A percentile compares a stretch with the other conserved stretches of the same genome.
Evolutionary conservation across 345 rosid genomes (phyloP).

Genomic region (Populus simonii): DNA sequence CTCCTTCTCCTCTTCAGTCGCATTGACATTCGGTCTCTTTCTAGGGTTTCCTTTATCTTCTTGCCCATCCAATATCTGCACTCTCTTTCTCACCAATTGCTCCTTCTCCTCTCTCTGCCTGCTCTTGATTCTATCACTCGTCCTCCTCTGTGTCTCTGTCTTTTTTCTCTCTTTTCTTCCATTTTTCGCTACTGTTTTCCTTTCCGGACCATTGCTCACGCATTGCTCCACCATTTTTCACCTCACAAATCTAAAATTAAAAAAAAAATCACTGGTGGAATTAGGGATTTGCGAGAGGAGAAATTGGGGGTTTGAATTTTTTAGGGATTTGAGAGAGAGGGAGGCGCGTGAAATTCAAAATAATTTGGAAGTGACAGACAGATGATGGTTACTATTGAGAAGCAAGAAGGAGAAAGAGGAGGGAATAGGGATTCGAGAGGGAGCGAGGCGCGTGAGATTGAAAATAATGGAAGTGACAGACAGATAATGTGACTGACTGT

Average conservation of each 20-base stretch:
- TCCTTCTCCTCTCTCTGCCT: constrained; percentile 45
- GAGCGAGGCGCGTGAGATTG: not conserved
- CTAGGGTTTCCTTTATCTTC: constrained; percentile 7
- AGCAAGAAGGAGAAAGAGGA: too few species aligned
- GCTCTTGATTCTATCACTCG: constrained; percentile 42
- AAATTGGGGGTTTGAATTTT: not conserved
- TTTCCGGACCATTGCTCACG: not conserved
- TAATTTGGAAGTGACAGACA: not conserved
- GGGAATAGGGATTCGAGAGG: not conserved
- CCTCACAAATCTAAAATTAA: not conserved
- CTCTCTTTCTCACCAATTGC: constrained; percentile 41
- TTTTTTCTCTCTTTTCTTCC: not conserved
- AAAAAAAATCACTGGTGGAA: not conserved
- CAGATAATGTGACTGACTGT: too few species aligned
- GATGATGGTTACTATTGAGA: too few species aligned
- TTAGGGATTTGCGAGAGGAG: not conserved
- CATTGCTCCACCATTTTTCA: not conserved
- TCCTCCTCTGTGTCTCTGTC: constrained; percentile 21
- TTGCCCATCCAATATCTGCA: constrained; percentile 30
- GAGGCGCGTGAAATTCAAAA: not conserved
- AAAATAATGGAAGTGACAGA: not conserved
- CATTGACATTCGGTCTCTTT: constrained; percentile 11
- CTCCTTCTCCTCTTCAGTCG: not conserved
- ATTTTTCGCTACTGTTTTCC: not conserved
- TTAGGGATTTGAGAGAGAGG: not conserved